Percentiles rank a stretch among this genome's conserved stretches.
These are phyloP conservation scores for Acanthamoeba triangularis DNA, from an alignment of 208 protist genomes.

Conservation along the genomic window DNA sequence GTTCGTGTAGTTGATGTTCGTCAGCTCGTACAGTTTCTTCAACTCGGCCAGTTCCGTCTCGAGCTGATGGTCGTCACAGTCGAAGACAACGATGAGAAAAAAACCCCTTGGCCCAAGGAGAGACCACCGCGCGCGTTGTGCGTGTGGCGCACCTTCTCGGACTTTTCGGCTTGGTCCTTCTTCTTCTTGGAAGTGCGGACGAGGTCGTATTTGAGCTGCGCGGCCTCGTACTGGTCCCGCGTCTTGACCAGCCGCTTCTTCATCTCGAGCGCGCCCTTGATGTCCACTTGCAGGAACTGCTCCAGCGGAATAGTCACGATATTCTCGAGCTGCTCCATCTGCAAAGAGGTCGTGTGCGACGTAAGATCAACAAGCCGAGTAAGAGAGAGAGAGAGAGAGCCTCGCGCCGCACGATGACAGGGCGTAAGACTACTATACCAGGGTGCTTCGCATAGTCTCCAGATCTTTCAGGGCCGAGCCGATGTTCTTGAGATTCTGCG, in stretches of 20 bases:
- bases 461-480: constrained; percentile 38
- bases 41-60: constrained; percentile 58
- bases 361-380: background rate
- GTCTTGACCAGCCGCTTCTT: constrained; percentile 61
- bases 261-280: constrained; percentile 61
- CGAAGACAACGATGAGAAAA: background rate
- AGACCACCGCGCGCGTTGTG: background rate
- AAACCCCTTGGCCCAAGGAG: background rate
- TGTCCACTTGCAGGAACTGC: constrained; percentile 47
- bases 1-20: constrained; percentile 49
- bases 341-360: background rate
- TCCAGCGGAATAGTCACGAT: constrained; percentile 41
- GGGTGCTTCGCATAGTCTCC: constrained; percentile 5
- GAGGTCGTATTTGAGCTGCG: constrained; percentile 60
- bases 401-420: no score
- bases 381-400: background rate
- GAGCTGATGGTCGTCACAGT: background rate
- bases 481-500: constrained; percentile 25
- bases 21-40: constrained; percentile 41
- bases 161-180: constrained; percentile 1
- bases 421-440: background rate
- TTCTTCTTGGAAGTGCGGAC: constrained; percentile 42
- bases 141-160: constrained; percentile 35
- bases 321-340: constrained; percentile 45
- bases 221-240: constrained; percentile 42